These are phyloP conservation scores for Epichloe sp. DNA, from an alignment of 2,329 filamentous ascomycete species.

Conservation along the genomic window DNA sequence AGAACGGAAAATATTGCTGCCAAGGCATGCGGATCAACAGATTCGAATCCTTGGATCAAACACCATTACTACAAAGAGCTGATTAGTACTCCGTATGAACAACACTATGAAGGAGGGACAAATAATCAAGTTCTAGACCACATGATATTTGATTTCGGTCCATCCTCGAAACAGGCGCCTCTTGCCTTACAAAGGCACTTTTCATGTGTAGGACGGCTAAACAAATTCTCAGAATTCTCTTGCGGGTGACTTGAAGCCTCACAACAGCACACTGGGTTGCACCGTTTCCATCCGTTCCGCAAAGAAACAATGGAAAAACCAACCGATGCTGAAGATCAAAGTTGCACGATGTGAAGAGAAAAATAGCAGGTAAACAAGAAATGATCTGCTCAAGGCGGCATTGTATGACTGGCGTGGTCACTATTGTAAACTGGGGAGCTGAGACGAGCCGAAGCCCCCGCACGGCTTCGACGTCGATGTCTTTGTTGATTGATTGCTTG, in stretches of 20 bases:
- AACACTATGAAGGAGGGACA: neutral
- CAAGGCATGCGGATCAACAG: neutral
- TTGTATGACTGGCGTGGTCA: neutral
- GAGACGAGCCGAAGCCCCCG: neutral
- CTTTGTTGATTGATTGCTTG: neutral
- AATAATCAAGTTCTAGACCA: neutral
- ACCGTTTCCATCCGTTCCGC: no score
- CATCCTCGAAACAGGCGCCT: neutral
- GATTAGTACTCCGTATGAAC: neutral
- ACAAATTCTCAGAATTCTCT: no score
- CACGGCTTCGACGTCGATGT: slow-evolving; percentile 4
- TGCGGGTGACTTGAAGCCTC: no score
- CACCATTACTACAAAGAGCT: neutral
- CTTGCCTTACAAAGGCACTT: no score
- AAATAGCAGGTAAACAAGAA: neutral
- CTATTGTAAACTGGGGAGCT: neutral
- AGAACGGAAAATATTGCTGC: neutral
- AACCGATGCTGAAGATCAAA: neutral
- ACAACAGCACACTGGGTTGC: no score
- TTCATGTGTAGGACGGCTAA: no score
- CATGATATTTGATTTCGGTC: neutral
- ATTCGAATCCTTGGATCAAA: neutral
- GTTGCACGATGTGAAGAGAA: neutral
- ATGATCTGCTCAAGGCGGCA: neutral
- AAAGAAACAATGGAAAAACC: no score